Base-by-base conservation (phyloP, 2,329 filamentous ascomycete species). In the Pseudohalonectria lignicola region DNA sequence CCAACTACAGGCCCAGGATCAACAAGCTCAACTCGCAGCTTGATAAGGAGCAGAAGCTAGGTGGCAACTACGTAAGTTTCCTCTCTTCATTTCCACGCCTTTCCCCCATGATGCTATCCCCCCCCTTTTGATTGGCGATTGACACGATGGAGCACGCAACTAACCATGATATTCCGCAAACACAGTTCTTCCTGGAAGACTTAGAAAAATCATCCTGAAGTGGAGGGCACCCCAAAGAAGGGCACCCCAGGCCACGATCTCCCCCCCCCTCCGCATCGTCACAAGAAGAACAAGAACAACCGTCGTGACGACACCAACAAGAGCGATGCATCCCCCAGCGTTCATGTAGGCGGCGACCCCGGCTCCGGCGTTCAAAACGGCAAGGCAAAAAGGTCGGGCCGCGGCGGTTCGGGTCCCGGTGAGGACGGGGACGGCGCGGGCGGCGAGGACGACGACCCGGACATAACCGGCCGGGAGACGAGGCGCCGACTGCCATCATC, bases 1-100 rank as follows among this genome's bases (percentile, higher is more conserved):
- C 82, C 66, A 94, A 92, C 55, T 98, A 77, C 75, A 82, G 92
- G 44, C 92, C 93, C 45, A 86, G 93, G 66, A 98, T 98, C 72
- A 98, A 98, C 77, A 98, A 98, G 76, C 68, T 78, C 55, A 81
- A 88, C 63, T 92, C 84, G 57, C 92, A 98, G 69, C 76, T 96
- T 50, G 92, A 98, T 63, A 88, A 95, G 61, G 92, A 96, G 59
- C 92, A 98, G 74, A 98, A 98, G 74, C 52, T 87, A 53, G 66
- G 64, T 47, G 93, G 93, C 52, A 96, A 96, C 67, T 98, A 83
- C 69, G 81, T 86, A 70, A 70, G 79, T 75, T 34, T 12, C 13
- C 12, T 37, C 23, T 31, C 6, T 23, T 28, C 19, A n/a, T n/a
- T n/a, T n/a, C n/a, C n/a, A n/a, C n/a, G n/a, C n/a, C n/a, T 19